Base-by-base conservation (phyloP, 768 basidiomycete genomes). In the Lactarius sp. region DNA sequence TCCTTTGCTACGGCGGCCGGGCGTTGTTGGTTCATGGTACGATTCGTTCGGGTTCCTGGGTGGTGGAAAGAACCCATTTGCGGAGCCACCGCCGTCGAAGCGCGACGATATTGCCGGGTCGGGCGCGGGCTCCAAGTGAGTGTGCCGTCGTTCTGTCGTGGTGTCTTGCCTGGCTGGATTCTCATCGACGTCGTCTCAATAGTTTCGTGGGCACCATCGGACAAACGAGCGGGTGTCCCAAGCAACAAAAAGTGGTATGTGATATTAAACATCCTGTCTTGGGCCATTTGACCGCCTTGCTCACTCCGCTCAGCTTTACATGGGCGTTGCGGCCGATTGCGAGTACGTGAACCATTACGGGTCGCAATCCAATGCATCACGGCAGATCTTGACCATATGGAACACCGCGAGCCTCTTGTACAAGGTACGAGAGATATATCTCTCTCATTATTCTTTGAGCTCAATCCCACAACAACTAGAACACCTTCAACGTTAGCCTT, bases 271-370 rank as follows among this genome's bases (percentile, higher is more conserved):
- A 8, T 12, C 9, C 6, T 27, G 14, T 52, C n/a, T 13, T 33
- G 7, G 16, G 16, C 9, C 7, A 41, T 50, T 34, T 8, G 16
- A 8, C 16, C 52, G 12, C 5, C 31, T 12, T 27, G 12, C 27
- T 46, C 56, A 55, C 52, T 31, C 51, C 6, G 31, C 12, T 50
- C 52, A 84, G 83, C 68, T 84, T 31, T 92, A 87, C 72, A 86
- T 94, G 84, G 93, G 93, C 31, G 88, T 93, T 60, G 92, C 92
- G 0, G 87, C 92, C 6, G 93, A 94, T 72, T 94, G 93, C 75
- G 83, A 81, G 65, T 94, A 93, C 71, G 84, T 86, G 12, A 68
- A 75, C 36, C 79, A 79, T 63, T 90, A 90, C 69, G 86, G 84
- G 36, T 80, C 81, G 2, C 77, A 81, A 67, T 77, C 81, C 39